Conservation (phyloP, 2,329 filamentous ascomycete genomes). For the Aspergillus proliferans region DNA sequence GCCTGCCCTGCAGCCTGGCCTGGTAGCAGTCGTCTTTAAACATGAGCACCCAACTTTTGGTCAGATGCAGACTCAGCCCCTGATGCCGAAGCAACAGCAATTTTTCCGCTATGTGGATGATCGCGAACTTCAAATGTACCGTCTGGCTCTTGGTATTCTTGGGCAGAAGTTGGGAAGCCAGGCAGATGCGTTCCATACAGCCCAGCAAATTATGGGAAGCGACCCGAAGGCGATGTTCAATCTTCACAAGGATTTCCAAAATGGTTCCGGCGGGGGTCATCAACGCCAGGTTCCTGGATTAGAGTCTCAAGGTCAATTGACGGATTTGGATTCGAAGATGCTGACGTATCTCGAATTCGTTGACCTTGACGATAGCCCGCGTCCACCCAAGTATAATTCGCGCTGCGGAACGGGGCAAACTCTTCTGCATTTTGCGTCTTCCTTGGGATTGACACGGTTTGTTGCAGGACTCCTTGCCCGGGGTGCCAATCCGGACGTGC, state of each 20-base stretch:
- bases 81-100: conserved; percentile 44
- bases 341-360: conserved; percentile 71
- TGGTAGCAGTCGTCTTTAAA: conserved; percentile 66
- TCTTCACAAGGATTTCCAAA: conserved; percentile 37
- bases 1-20: conserved; percentile 60
- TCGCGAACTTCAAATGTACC: conserved; percentile 43
- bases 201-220: conserved; percentile 43
- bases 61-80: conserved; percentile 36
- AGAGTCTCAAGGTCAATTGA: conserved; percentile 36
- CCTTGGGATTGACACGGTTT: conserved; percentile 67
- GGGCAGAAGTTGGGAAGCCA: conserved; percentile 43
- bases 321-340: conserved; percentile 61
- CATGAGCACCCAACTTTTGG: conserved; percentile 47
- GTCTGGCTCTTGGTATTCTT: conserved; percentile 38
- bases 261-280: conserved; percentile 36
- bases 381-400: conserved; percentile 62
- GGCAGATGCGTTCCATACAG: conserved; percentile 43
- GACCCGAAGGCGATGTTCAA: conserved; percentile 44
- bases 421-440: conserved; percentile 73
- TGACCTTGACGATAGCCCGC: conserved; percentile 67
- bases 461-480: conserved; percentile 69
- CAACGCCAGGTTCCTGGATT: conserved; percentile 41
- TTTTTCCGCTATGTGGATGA: conserved; percentile 64
- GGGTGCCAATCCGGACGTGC: conserved; percentile 68
- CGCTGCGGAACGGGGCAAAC: conserved; percentile 64